Percentiles rank a stretch among this genome's conserved stretches.
Evolutionary conservation across 2,329 filamentous ascomycete genomes (phyloP).

Genomic region (Hirsutella minnesotensis): DNA sequence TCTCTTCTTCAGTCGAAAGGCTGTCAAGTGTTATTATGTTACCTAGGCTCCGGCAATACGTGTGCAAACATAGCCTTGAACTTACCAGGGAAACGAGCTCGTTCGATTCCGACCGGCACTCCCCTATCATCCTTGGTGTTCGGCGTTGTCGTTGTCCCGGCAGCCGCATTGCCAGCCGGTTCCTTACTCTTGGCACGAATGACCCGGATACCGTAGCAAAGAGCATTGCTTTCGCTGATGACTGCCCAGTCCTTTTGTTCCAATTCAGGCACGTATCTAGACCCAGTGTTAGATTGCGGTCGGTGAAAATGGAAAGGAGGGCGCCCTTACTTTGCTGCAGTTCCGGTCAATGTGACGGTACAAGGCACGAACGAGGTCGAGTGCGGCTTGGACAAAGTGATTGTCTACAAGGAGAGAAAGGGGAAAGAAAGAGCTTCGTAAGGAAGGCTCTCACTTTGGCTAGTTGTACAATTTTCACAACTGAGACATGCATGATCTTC

Average conservation of each 20-base stretch:
- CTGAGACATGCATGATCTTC: no score
- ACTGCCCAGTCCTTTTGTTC: constrained; percentile 3
- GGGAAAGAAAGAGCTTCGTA: no score
- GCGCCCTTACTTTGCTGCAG: background rate
- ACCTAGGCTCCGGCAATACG: background rate
- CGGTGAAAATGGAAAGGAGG: background rate
- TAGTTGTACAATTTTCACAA: no score
- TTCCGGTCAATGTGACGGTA: background rate
- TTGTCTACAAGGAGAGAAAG: no score
- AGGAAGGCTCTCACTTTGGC: no score
- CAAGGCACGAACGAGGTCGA: no score
- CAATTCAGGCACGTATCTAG: constrained; percentile 3
- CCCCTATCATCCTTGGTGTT: background rate
- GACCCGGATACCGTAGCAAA: constrained; percentile 3
- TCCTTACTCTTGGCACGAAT: background rate
- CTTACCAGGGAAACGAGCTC: constrained; percentile 1
- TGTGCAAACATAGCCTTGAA: background rate
- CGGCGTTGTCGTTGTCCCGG: background rate
- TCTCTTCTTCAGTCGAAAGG: constrained; percentile 2
- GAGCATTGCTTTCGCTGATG: constrained; percentile 3
- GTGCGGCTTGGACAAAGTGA: no score
- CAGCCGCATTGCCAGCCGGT: background rate
- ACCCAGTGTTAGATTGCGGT: background rate
- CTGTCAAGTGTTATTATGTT: background rate
- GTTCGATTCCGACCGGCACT: constrained; percentile 1